A percentile compares a stretch with the other conserved stretches of the same genome.
phyloP scores from a whole-genome alignment of 805 yeast genomes.

The Isabelozyma pseudorhagii region DNA sequence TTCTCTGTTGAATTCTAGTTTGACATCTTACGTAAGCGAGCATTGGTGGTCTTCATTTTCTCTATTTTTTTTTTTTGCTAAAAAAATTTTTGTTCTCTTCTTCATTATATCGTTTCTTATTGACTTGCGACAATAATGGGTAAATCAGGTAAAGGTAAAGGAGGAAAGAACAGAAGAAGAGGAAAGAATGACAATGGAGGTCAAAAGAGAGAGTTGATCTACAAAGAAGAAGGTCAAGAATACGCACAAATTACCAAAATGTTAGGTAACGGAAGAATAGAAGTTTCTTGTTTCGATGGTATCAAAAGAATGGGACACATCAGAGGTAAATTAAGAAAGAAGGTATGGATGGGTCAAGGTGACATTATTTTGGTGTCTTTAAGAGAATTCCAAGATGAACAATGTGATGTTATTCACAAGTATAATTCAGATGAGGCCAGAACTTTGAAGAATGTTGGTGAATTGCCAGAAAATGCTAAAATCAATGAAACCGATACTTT shows the following conservation, averaged over 20 bases:
- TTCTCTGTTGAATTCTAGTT: neutral
- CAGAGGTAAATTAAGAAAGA: constrained; percentile 98
- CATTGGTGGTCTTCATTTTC: neutral
- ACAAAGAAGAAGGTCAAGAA: constrained; percentile 96
- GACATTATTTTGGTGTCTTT: constrained; percentile 93
- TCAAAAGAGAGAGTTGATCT: constrained; percentile 90
- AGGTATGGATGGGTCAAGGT: constrained; percentile 99
- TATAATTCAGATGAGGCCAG: constrained; percentile 98
- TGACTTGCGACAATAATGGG: constrained; percentile 48
- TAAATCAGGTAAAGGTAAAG: constrained; percentile 73
- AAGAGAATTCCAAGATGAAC: constrained; percentile 98
- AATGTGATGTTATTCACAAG: constrained; percentile 96
- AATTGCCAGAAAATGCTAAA: constrained; percentile 94
- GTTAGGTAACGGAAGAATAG: constrained; percentile 98
- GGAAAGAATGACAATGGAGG: constrained; percentile 93
- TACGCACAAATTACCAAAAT: constrained; percentile 97
- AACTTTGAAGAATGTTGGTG: constrained; percentile 91
- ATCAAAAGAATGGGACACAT: constrained; percentile 93
- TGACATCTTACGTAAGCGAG: neutral
- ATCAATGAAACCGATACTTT: constrained; percentile 97
- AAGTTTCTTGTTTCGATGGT: constrained; percentile 94
- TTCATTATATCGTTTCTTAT: constrained; percentile 1
- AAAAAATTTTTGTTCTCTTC: constrained; percentile 3
- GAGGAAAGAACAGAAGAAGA: constrained; percentile 95
- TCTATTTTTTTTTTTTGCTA: neutral